Percentiles rank a stretch among this genome's conserved stretches.
Conservation (phyloP, 768 basidiomycete species). For the Coprinopsis marcescibilis region DNA sequence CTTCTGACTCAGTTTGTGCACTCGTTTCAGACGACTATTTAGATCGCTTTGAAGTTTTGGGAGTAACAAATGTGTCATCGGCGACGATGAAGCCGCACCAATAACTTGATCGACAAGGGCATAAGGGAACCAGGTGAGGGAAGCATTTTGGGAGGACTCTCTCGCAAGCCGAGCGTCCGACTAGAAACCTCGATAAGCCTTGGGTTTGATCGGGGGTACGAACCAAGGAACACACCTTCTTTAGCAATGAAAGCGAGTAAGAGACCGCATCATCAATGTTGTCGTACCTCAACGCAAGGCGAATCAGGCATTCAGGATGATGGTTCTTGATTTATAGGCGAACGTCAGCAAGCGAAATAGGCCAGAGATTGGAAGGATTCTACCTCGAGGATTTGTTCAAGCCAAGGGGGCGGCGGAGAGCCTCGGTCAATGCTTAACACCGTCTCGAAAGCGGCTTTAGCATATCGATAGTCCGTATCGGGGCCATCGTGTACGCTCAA, state of each 20-base stretch:
- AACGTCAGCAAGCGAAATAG: conserved; percentile 2
- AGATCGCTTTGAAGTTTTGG: conserved; percentile 54
- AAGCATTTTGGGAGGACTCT: conserved; percentile 43
- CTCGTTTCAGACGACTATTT: conserved; percentile 56
- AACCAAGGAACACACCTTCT: conserved; percentile 45
- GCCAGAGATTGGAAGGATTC: conserved; percentile 4
- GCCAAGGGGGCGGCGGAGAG: conserved; percentile 73
- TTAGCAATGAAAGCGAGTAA: conserved; percentile 64
- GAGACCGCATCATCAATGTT: conserved; percentile 72
- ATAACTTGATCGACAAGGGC: conserved; percentile 80
- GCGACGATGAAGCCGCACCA: conserved; percentile 50
- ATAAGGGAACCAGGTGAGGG: conserved; percentile 76
- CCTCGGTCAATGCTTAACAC: conserved; percentile 62
- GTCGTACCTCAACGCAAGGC: conserved; percentile 73
- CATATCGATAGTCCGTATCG: conserved; percentile 70
- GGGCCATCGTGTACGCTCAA: conserved; percentile 72
- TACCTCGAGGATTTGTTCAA: conserved; percentile 73
- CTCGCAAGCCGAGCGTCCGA: conserved; percentile 48
- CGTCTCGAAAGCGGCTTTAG: conserved; percentile 70
- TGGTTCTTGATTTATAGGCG: conserved; percentile 41
- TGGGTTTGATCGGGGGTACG: conserved; percentile 10
- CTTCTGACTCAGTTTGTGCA: conserved; percentile 56
- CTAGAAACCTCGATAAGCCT: conserved; percentile 32
- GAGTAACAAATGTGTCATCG: conserved; percentile 43
- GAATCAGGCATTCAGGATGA: conserved; percentile 81